phyloP scores from a whole-genome alignment of 768 basidiomycete genomes.

The Tulasnella calospora region DNA sequence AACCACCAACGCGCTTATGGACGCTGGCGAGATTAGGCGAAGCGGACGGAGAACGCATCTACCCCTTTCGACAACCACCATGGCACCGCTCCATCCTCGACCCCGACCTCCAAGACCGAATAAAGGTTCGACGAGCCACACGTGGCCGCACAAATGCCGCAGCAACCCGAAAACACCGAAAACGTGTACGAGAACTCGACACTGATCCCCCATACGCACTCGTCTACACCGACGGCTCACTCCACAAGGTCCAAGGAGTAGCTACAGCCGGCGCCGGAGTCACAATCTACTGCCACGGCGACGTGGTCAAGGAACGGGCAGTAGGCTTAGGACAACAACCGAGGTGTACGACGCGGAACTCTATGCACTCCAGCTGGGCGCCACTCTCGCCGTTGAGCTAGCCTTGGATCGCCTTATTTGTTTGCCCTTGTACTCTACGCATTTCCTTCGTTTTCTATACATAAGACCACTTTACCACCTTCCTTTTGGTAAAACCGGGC shows the following conservation, averaged over 20 bases:
- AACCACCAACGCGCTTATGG: neutral
- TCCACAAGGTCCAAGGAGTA: neutral
- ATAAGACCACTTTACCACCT: too few relatives aligned
- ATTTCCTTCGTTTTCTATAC: too few relatives aligned
- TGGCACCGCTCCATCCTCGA: too few relatives aligned
- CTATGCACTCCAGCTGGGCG: neutral
- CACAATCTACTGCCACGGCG: neutral
- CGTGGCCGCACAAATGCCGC: too few relatives aligned
- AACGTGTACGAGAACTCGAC: neutral
- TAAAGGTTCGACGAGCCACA: too few relatives aligned
- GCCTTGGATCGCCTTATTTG: slow-evolving; percentile 30
- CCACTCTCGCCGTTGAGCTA: neutral
- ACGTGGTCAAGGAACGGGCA: neutral
- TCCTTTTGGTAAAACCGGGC: too few relatives aligned
- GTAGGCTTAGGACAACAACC: neutral
- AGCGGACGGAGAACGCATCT: neutral
- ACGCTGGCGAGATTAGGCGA: neutral
- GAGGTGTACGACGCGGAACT: slow-evolving; percentile 8
- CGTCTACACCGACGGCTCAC: neutral
- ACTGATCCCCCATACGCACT: neutral
- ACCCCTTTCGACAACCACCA: neutral
- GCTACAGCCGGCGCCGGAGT: neutral
- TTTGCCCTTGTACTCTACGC: too few relatives aligned
- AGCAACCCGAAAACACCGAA: slow-evolving; percentile 25
- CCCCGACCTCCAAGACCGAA: too few relatives aligned